Evolutionary conservation across 768 basidiomycete genomes (phyloP).

Genomic region (Panellus pusillus): DNA sequence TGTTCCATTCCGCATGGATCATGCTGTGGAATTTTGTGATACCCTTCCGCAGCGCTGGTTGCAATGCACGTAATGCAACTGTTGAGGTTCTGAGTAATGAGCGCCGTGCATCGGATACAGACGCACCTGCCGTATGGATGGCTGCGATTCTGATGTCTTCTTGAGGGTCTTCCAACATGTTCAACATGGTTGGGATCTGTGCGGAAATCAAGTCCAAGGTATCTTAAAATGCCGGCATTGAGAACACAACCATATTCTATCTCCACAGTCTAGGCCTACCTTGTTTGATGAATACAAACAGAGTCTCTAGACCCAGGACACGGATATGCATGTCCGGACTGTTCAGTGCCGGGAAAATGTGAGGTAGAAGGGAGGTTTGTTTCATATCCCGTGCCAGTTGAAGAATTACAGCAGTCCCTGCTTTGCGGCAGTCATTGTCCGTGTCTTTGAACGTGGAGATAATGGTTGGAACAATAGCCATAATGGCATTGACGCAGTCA

Average conservation of each 20-base stretch:
- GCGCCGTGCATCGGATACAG: background rate
- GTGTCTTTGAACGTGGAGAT: background rate
- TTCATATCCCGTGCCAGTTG: background rate
- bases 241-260: too few relatives aligned
- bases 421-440: background rate
- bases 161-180: background rate
- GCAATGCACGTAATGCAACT: background rate
- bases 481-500: background rate
- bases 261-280: background rate
- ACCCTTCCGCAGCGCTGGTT: too few relatives aligned
- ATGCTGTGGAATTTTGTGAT: too few relatives aligned
- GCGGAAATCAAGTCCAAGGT: background rate
- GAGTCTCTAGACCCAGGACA: background rate
- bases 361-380: background rate
- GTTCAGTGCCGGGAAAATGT: background rate
- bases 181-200: background rate
- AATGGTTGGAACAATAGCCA: background rate
- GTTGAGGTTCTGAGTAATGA: background rate
- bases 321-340: background rate
- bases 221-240: too few relatives aligned
- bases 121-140: background rate
- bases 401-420: background rate
- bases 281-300: background rate
- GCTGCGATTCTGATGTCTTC: background rate
- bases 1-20: too few relatives aligned